Evolutionary conservation across 495 filamentous ascomycete species (phyloP).

Genomic region (Umbilicaria muhlenbergii): DNA sequence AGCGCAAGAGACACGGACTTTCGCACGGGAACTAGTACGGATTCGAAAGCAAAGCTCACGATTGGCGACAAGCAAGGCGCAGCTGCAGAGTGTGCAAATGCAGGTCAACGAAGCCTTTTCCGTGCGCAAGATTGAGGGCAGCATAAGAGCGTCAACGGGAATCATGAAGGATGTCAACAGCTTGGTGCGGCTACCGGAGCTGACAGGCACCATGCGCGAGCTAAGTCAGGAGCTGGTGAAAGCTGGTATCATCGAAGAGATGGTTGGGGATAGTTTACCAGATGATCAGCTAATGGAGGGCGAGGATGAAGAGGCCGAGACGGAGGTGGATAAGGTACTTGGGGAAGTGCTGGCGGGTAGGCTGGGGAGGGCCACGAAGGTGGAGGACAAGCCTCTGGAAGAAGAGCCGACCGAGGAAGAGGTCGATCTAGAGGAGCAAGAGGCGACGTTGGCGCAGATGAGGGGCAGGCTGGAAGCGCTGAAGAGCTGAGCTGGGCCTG

Average conservation of each 20-base stretch:
- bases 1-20: slow-evolving; percentile 60
- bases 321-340: slow-evolving; percentile 83
- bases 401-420: slow-evolving; percentile 34
- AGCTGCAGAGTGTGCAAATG: slow-evolving; percentile 89
- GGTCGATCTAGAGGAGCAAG: slow-evolving; percentile 69
- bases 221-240: slow-evolving; percentile 76
- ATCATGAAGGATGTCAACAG: slow-evolving; percentile 97
- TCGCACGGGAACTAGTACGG: slow-evolving; percentile 75
- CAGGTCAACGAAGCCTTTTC: slow-evolving; percentile 96
- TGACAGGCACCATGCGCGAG: slow-evolving; percentile 82
- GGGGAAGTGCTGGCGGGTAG: slow-evolving; percentile 76
- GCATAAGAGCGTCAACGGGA: slow-evolving; percentile 66
- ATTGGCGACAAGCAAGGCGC: slow-evolving; percentile 72
- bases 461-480: slow-evolving; percentile 76
- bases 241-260: slow-evolving; percentile 96
- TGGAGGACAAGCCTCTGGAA: slow-evolving; percentile 36
- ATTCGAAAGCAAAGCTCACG: slow-evolving; percentile 59
- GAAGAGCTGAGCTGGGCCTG: slow-evolving; percentile 47
- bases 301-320: slow-evolving; percentile 77
- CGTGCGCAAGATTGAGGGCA: slow-evolving; percentile 90
- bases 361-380: slow-evolving; percentile 49
- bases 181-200: slow-evolving; percentile 67
- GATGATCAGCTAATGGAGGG: slow-evolving; percentile 54
- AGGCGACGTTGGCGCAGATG: slow-evolving; percentile 87
- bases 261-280: slow-evolving; percentile 77